Percentiles rank a stretch among this genome's conserved stretches.
These are phyloP conservation scores for Thelephora terrestris DNA, from an alignment of 1,284 basidiomycete species.

Conservation along the genomic window DNA sequence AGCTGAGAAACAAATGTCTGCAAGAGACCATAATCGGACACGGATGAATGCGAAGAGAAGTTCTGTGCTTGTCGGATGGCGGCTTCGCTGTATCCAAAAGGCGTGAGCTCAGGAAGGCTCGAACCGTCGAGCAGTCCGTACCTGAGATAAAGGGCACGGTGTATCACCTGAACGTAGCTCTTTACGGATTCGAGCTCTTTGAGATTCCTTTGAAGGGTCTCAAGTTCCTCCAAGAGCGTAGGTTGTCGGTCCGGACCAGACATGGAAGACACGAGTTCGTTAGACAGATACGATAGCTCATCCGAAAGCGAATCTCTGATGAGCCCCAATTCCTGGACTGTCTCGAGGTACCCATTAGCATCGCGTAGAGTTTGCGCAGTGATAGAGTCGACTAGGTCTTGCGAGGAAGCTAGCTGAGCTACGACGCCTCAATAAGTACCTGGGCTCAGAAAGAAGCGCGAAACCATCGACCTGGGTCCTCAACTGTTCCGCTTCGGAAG, in stretches of 20 bases:
- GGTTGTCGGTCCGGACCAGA: conserved; percentile 35
- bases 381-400: conserved; percentile 32
- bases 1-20: conserved; percentile 48
- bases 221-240: conserved; percentile 73
- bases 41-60: conserved; percentile 29
- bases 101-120: conserved; percentile 5
- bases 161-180: conserved; percentile 66
- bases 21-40: conserved; percentile 52
- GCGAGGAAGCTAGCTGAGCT: conserved; percentile 53
- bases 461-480: conserved; percentile 18
- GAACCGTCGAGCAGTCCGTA: conserved; percentile 26
- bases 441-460: conserved; percentile 1
- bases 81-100: conserved; percentile 35
- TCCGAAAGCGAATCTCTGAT: conserved; percentile 68
- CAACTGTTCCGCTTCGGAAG: conserved; percentile 16
- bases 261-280: conserved; percentile 52
- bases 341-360: conserved; percentile 38
- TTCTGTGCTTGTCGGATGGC: conserved; percentile 39
- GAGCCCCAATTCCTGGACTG: conserved; percentile 66
- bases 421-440: conserved; percentile 20
- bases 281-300: conserved; percentile 59
- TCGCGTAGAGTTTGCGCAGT: conserved; percentile 34
- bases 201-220: conserved; percentile 61
- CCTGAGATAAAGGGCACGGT: conserved; percentile 67
- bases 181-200: conserved; percentile 68